A percentile compares a stretch with the other conserved stretches of the same genome.
phyloP scores from a whole-genome alignment of 2,329 filamentous ascomycete species.

The Botryotinia convoluta region DNA sequence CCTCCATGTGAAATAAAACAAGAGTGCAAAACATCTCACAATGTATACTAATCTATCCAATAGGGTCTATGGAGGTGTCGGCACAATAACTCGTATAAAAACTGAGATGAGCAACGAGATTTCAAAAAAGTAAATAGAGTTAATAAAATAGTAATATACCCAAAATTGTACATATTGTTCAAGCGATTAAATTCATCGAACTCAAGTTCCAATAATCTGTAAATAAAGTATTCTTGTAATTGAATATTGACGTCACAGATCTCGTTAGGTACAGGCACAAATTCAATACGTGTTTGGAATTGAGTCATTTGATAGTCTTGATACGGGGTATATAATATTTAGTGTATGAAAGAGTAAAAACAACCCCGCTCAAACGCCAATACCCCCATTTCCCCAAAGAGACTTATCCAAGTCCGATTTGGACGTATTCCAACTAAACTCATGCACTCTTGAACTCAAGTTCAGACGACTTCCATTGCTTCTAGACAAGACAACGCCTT shows the following conservation, averaged over 20 bases:
- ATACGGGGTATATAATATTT: constrained; percentile 3
- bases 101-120: constrained; percentile 52
- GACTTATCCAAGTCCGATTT: not conserved
- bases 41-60: constrained; percentile 17
- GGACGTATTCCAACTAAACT: not conserved
- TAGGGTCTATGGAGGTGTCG: constrained; percentile 57
- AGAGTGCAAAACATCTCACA: not conserved
- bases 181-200: not conserved
- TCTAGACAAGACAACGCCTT: constrained; percentile 76
- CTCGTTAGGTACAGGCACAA: not conserved
- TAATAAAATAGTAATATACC: constrained; percentile 13
- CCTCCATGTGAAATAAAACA: not conserved
- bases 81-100: constrained; percentile 64
- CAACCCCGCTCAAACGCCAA: not conserved
- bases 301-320: not conserved
- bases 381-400: not conserved
- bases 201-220: not conserved
- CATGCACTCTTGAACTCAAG: not conserved
- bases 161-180: not conserved
- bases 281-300: not conserved
- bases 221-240: not conserved
- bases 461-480: constrained; percentile 23
- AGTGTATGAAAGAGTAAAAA: not conserved
- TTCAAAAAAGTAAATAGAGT: constrained; percentile 43
- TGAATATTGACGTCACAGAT: not conserved